Percentiles rank a stretch among this genome's conserved stretches.
phyloP scores from a whole-genome alignment of 371 early-diverging fungal genomes.

The Mortierella polycephala region DNA sequence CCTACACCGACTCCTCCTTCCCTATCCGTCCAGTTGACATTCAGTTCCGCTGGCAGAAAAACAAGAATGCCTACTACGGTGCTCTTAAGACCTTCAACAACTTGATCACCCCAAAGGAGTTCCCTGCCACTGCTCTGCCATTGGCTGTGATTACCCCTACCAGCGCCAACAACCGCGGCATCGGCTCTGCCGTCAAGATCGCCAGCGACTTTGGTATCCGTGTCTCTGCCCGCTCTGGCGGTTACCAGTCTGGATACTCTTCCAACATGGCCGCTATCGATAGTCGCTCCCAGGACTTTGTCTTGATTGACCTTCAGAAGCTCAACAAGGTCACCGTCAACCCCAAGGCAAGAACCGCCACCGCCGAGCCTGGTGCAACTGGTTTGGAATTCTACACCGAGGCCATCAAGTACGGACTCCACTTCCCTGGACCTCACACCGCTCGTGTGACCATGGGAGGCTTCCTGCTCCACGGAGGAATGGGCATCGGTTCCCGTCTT shows the following conservation, averaged over 20 bases:
- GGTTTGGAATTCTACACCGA: slow-evolving; percentile 35
- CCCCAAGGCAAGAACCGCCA: slow-evolving; percentile 30
- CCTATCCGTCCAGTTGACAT: slow-evolving; percentile 9
- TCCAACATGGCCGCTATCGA: slow-evolving; percentile 51
- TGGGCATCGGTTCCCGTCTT: slow-evolving; percentile 60
- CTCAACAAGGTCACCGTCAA: slow-evolving; percentile 34
- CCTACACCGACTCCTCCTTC: slow-evolving; percentile 16
- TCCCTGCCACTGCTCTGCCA: slow-evolving; percentile 29
- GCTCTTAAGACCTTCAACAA: slow-evolving; percentile 35
- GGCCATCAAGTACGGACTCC: slow-evolving; percentile 47
- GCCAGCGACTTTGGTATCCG: slow-evolving; percentile 37
- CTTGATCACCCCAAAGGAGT: slow-evolving; percentile 24
- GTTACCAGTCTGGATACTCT: slow-evolving; percentile 50
- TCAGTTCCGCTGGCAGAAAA: slow-evolving; percentile 20
- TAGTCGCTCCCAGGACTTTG: slow-evolving; percentile 33
- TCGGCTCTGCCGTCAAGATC: slow-evolving; percentile 22
- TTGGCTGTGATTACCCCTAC: slow-evolving; percentile 34
- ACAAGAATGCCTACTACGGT: slow-evolving; percentile 25
- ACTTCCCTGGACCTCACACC: slow-evolving; percentile 40
- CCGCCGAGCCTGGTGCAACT: slow-evolving; percentile 48
- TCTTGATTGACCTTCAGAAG: slow-evolving; percentile 39
- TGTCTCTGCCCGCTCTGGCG: slow-evolving; percentile 51
- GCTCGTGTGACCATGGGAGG: slow-evolving; percentile 60
- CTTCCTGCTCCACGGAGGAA: slow-evolving; percentile 59
- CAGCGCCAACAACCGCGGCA: slow-evolving; percentile 35